phyloP scores from a whole-genome alignment of 352 stramenopile species.

The Phytophthora cajani region DNA sequence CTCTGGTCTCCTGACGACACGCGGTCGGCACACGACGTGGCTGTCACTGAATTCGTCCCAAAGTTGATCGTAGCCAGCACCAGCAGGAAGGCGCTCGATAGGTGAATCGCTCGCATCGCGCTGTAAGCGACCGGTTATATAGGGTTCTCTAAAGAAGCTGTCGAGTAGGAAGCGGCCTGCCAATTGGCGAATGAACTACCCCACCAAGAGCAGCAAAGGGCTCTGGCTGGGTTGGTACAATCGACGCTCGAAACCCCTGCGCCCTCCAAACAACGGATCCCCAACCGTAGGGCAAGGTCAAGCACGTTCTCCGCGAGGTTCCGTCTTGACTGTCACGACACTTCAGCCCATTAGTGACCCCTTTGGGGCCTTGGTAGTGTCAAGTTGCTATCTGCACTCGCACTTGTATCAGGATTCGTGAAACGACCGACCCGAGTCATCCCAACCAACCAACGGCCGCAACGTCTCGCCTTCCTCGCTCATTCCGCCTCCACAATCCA shows the following conservation, averaged over 20 bases:
- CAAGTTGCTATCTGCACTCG: slow-evolving; percentile 17
- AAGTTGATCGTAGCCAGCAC: slow-evolving; percentile 17
- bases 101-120: slow-evolving; percentile 26
- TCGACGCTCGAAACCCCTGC: slow-evolving; percentile 25
- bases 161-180: slow-evolving; percentile 31
- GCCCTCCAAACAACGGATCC: slow-evolving; percentile 13
- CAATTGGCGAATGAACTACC: slow-evolving; percentile 32
- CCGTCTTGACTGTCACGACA: slow-evolving; percentile 18
- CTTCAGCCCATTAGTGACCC: not conserved
- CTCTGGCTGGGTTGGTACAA: not conserved
- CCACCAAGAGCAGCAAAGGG: slow-evolving; percentile 7
- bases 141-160: not conserved
- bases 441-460: slow-evolving; percentile 19
- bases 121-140: slow-evolving; percentile 13
- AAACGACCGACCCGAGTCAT: slow-evolving; percentile 27
- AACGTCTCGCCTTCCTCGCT: slow-evolving; percentile 29
- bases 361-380: not conserved
- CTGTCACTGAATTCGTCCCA: slow-evolving; percentile 6
- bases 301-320: slow-evolving; percentile 21
- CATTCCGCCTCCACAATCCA: slow-evolving; percentile 12
- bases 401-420: slow-evolving; percentile 10
- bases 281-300: slow-evolving; percentile 17
- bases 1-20: slow-evolving; percentile 38
- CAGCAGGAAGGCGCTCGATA: slow-evolving; percentile 26
- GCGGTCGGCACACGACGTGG: slow-evolving; percentile 25